phyloP scores from a whole-genome alignment of 129 eudicot genomes.

The Helianthus tuberosus region DNA sequence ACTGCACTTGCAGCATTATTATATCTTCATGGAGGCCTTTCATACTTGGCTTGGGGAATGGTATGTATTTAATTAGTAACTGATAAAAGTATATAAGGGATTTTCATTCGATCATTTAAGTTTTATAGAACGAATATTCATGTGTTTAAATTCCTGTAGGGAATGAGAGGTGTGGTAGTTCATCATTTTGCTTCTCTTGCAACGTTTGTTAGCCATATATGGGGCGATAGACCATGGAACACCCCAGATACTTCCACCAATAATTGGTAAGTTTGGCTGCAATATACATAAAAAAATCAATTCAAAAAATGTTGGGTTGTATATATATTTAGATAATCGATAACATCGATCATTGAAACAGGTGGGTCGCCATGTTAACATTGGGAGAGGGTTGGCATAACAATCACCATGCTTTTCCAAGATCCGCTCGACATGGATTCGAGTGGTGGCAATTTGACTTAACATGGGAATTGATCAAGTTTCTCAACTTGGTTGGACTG shows the following conservation, averaged over 20 bases:
- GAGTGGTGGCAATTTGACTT: conserved; percentile 83
- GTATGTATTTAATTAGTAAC: conserved; percentile 25
- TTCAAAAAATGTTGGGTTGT: neutral
- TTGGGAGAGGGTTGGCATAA: conserved; percentile 91
- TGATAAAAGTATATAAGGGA: no score
- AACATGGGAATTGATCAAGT: conserved; percentile 68
- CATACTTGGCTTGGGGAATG: conserved; percentile 81
- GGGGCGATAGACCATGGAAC: conserved; percentile 66
- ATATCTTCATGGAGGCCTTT: conserved; percentile 66
- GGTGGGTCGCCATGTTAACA: conserved; percentile 71
- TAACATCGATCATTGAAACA: conserved; percentile 8
- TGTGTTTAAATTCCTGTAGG: conserved; percentile 33
- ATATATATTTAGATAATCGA: neutral
- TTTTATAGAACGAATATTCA: neutral
- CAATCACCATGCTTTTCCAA: conserved; percentile 82
- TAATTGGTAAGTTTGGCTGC: conserved; percentile 47
- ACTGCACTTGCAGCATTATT: conserved; percentile 54
- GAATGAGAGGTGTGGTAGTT: conserved; percentile 53
- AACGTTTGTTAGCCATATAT: conserved; percentile 59
- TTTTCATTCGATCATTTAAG: neutral
- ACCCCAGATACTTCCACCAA: conserved; percentile 59
- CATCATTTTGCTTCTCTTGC: conserved; percentile 62
- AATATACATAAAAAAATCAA: no score
- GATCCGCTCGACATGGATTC: conserved; percentile 75
- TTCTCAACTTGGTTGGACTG: conserved; percentile 60